These are phyloP conservation scores for Stephania yunnanensis DNA, from an alignment of 164 flowering plant species.

Conservation along the genomic window DNA sequence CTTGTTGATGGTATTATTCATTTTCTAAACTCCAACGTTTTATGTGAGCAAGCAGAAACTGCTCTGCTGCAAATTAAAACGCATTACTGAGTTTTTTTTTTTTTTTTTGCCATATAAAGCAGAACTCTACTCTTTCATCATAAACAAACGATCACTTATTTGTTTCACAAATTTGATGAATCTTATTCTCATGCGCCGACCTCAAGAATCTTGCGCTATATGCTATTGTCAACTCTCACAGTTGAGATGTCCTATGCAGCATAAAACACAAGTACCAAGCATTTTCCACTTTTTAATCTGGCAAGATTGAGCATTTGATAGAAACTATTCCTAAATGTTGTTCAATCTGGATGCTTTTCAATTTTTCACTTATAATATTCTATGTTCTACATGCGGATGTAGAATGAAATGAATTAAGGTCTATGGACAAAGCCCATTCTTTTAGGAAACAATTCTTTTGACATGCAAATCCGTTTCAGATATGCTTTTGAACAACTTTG, in stretches of 20 bases:
- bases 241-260: neutral
- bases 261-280: neutral
- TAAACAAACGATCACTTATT: neutral
- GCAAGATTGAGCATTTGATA: neutral
- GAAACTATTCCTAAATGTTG: neutral
- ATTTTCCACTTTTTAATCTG: neutral
- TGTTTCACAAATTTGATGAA: neutral
- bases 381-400: no score
- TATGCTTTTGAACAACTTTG: no score
- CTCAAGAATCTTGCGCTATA: neutral
- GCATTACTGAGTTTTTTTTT: no score
- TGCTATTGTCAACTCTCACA: neutral
- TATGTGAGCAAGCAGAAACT: neutral
- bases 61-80: neutral
- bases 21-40: neutral
- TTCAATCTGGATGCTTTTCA: neutral
- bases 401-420: no score
- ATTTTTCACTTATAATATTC: neutral
- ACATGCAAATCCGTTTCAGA: no score
- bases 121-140: neutral
- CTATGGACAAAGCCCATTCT: no score
- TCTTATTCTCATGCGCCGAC: neutral
- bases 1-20: slow-evolving; percentile 71
- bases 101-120: no score
- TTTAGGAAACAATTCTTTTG: no score